Evolutionary conservation across 2,329 filamentous ascomycete species (phyloP), one percentile per base, ranked within the genome.

Genomic region (Myotisia sp.): DNA sequence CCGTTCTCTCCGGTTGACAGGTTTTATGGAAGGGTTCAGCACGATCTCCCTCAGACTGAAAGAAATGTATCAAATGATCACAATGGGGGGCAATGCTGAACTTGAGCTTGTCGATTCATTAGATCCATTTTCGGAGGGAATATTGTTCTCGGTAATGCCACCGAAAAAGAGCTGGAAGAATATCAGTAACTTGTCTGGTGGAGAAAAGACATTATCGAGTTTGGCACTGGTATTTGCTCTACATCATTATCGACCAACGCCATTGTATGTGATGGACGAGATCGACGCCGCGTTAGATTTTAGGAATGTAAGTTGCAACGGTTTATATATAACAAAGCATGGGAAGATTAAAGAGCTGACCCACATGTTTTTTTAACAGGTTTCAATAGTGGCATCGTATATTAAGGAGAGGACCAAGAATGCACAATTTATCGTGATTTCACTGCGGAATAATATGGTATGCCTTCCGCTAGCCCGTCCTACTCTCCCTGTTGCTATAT

Each of bases 31-130:
- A 53, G 90, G 92, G 24, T 95, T 98, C 64, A 79, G 79, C 50
- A 79, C 75, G 42, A 98, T 98, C 57, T 95, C 87, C 1, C 68
- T 94, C 16, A 80, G 87, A 1, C 68, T 98, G 29, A 98, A 98
- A 65, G 90, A 98, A 53, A 98, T 98, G 90, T 98, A 98, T 62
- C 90, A 98, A 56, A 94, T 98, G 86, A 98, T 98, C 55, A 98
- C 90, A 14, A 95, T 98, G 85, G 90, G 90, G 41, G 90, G 90
- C 37, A 98, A 98, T 49, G 90, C 90, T 0, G 90, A 98, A 62
- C 72, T 98, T 8, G 92, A 98, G 58, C 75, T 98, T 16, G 90
- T 98, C 26, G 90, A 98, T 63, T 87, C 79, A 12, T 66, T 98
- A 2, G 92, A 98, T 55, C 90, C 90, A 0, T 98, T 98, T 65